These are phyloP conservation scores for Barbarea vulgaris DNA, from an alignment of 345 rosid species.

Conservation along the genomic window DNA sequence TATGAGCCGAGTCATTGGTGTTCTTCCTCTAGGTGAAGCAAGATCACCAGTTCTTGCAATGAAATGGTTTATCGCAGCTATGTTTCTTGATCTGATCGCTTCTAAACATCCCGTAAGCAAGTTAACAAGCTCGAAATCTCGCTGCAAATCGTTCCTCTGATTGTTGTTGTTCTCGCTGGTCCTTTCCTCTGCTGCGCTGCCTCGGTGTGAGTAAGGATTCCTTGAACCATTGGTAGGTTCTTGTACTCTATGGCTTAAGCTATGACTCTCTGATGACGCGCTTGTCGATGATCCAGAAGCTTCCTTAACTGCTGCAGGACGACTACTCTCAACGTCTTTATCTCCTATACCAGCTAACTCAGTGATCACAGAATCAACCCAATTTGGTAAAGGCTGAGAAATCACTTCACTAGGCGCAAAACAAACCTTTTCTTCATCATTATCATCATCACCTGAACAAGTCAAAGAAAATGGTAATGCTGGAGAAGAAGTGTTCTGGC, in stretches of 20 bases:
- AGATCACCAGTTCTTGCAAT: conserved; percentile 76
- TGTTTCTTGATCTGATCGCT: conserved; percentile 72
- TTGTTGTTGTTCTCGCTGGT: conserved; percentile 51
- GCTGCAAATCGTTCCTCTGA: conserved; percentile 47
- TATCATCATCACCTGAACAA: conserved; percentile 58
- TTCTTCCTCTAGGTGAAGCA: conserved; percentile 76
- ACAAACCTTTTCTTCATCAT: conserved; percentile 68
- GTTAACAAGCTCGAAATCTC: conserved; percentile 77
- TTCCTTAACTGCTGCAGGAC: conserved; percentile 59
- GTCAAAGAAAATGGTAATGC: conserved; percentile 73
- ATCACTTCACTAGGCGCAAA: conserved; percentile 72
- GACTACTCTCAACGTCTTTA: conserved; percentile 64
- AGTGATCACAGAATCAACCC: conserved; percentile 73
- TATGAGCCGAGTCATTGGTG: conserved; percentile 65
- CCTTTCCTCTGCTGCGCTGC: conserved; percentile 47
- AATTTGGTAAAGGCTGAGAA: conserved; percentile 68
- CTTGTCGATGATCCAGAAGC: conserved; percentile 80
- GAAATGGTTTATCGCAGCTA: conserved; percentile 61
- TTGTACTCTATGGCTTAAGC: conserved; percentile 54
- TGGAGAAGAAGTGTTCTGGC: conserved; percentile 48
- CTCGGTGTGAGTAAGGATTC: conserved; percentile 50
- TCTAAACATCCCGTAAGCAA: conserved; percentile 77
- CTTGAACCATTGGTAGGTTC: conserved; percentile 47
- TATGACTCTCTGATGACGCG: conserved; percentile 72
- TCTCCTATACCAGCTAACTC: conserved; percentile 75